Percentiles rank a stretch among this genome's conserved stretches.
These are phyloP conservation scores for Eucalyptus pauciflora DNA, from an alignment of 345 rosid species.

Conservation along the genomic window DNA sequence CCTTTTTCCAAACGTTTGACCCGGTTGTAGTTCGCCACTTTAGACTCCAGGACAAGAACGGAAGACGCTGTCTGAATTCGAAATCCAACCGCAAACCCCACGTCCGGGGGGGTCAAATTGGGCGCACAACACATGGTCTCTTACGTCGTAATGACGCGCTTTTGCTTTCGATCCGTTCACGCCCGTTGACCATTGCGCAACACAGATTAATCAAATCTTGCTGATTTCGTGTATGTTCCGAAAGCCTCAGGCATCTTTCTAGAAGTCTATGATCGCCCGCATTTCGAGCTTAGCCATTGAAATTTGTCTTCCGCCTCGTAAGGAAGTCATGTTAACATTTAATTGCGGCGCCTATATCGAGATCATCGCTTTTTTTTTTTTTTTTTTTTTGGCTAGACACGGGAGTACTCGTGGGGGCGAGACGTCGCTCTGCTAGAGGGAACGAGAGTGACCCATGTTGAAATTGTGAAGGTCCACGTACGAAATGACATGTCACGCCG, in stretches of 20 bases:
- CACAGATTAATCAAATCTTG: accelerated
- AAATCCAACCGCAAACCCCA: neutral
- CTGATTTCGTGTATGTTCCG: neutral
- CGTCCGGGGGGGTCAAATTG: neutral
- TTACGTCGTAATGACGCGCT: neutral
- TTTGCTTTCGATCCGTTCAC: neutral
- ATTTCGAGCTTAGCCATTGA: neutral
- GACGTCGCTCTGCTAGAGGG: neutral
- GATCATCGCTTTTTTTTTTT: neutral
- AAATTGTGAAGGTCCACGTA: neutral
- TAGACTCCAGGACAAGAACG: neutral
- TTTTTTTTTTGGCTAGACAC: neutral
- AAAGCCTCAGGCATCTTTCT: neutral
- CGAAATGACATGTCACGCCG: neutral
- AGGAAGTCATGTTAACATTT: neutral
- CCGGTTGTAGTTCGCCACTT: neutral
- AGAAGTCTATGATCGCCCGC: neutral
- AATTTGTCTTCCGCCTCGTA: neutral
- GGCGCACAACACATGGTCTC: neutral
- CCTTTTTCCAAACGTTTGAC: neutral
- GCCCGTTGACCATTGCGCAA: neutral
- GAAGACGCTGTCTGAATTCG: neutral
- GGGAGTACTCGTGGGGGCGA: neutral
- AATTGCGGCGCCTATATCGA: neutral
- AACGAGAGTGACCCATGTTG: neutral